Evolutionary conservation across 495 filamentous ascomycete species (phyloP).

Genomic region (Aspergillus taichungensis): DNA sequence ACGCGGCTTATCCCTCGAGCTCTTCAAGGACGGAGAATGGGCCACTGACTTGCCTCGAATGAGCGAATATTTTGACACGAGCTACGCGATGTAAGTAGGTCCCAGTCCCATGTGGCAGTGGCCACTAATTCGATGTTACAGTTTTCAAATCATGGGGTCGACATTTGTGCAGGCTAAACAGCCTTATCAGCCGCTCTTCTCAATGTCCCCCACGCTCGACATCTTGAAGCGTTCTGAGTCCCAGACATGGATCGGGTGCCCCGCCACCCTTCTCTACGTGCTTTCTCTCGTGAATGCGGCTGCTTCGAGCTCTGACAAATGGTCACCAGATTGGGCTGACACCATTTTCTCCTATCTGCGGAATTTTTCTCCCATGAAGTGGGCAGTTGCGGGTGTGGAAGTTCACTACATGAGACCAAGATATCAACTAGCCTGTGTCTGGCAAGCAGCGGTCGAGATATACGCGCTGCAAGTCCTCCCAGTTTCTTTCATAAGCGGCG

Average conservation of each 20-base stretch:
- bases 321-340: neutral
- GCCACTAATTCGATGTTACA: neutral
- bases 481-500: no score
- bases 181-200: conserved; percentile 1
- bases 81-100: conserved; percentile 5
- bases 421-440: conserved; percentile 11
- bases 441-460: conserved; percentile 9
- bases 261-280: conserved; percentile 1
- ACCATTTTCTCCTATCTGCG: no score
- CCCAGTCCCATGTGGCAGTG: neutral
- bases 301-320: no score
- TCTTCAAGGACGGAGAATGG: neutral
- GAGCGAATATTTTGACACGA: conserved; percentile 8
- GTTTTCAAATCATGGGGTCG: conserved; percentile 2
- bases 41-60: neutral
- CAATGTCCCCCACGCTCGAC: neutral
- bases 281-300: neutral
- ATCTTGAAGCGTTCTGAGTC: conserved; percentile 1
- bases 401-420: conserved; percentile 1
- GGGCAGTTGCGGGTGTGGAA: no score
- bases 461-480: conserved; percentile 9
- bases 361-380: no score
- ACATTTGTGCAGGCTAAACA: conserved; percentile 3
- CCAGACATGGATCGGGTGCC: conserved; percentile 3
- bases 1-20: neutral